Base-by-base conservation (phyloP, 208 protist genomes). In the Trypanosoma theileri region DNA sequence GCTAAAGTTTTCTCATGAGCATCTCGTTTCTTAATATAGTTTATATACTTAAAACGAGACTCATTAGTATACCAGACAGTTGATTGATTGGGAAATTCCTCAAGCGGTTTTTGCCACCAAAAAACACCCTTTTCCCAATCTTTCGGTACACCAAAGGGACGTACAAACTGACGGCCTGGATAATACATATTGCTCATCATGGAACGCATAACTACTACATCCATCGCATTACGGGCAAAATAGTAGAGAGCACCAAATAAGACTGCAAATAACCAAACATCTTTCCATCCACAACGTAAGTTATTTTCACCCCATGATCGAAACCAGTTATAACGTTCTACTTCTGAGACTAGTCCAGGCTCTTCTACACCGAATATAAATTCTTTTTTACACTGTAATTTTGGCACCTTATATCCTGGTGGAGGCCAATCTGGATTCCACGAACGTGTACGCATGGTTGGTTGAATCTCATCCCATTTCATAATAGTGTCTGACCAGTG, bases 251-350 rank as follows among this genome's bases (percentile, higher is more conserved):
- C 71, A 24, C 59, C 71, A 48, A 86, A 84, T 65, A 89, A 69
- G 45, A 93, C 75, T 0, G 81, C 72, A 64, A 90, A 89, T 42
- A 95, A 71, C 62, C 82, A 85, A 28, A 93, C 71, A 61, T 95
- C 89, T 10, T 76, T 75, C 85, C 82, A 90, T 0, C 89, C 89
- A 35, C 77, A 84, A 72, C 89, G 89, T 79, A 93, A 79, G 76
- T 95, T 95, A 79, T 66, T 90, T 59, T 92, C 87, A 61, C 74
- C 73, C 89, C 89, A 95, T 4, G 85, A 85, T 46, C 85, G 73
- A 75, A 89, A 93, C 89, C 89, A 95, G 68, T 88, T 90, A 77
- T 90, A 95, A 16, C 86, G 84, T 77, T 95, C 86, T 51, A 95
- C 83, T 66, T 95, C 86, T 0, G 87, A 87, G 19, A 92, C 82